Percentiles rank a stretch among this genome's conserved stretches.
These are phyloP conservation scores for Jatropha podagrica DNA, from an alignment of 441 rosid genomes.

Conservation along the genomic window DNA sequence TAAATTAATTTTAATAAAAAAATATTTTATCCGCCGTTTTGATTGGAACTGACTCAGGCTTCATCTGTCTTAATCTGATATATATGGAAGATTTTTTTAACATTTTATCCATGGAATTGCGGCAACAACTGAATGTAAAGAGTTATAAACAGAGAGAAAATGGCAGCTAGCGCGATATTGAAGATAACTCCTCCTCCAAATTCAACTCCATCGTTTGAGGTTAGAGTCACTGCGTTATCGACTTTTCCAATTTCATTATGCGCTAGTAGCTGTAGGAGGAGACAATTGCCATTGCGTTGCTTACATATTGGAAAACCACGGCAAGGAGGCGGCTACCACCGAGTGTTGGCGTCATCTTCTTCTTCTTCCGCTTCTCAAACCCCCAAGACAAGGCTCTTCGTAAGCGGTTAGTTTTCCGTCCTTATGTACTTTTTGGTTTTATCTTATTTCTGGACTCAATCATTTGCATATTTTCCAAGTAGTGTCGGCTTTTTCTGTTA, in stretches of 20 bases:
- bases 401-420: not conserved
- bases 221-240: not conserved
- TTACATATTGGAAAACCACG: not conserved
- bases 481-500: not conserved
- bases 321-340: not conserved
- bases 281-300: not conserved
- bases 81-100: too few species aligned
- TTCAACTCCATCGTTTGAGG: not conserved
- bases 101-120: too few species aligned
- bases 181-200: not conserved
- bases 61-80: too few species aligned
- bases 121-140: too few species aligned
- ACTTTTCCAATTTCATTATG: not conserved
- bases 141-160: not conserved
- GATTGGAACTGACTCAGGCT: too few species aligned
- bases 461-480: too few species aligned
- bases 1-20: too few species aligned
- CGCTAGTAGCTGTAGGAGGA: not conserved
- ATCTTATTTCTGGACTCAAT: not conserved
- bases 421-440: not conserved
- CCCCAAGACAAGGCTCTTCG: conserved; percentile 1
- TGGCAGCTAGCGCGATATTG: not conserved
- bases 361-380: not conserved
- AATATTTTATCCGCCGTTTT: too few species aligned
- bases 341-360: not conserved